Conservation (phyloP, 345 rosid genomes). For the Gossypium australe region DNA sequence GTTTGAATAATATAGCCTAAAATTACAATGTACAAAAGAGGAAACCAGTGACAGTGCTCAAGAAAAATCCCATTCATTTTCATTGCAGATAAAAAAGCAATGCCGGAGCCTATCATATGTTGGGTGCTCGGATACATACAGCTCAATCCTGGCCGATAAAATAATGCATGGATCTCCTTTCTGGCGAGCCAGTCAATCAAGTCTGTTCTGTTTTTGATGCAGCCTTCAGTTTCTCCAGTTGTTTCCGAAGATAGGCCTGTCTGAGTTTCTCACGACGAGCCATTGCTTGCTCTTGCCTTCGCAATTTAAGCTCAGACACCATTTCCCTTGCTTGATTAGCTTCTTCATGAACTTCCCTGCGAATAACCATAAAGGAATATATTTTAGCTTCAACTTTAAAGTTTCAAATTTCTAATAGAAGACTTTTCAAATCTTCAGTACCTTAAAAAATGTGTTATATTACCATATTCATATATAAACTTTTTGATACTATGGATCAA, state of each 20-base stretch:
- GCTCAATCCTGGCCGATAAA: not conserved
- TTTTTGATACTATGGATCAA: no score
- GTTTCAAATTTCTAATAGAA: not conserved
- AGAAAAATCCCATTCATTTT: no score
- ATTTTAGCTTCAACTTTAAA: not conserved
- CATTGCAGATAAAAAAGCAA: not conserved
- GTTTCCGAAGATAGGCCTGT: constrained; percentile 80
- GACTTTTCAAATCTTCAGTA: not conserved
- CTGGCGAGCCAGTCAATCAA: not conserved
- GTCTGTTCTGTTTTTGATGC: constrained; percentile 22
- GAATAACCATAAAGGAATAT: not conserved
- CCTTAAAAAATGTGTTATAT: not conserved
- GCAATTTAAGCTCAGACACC: constrained; percentile 58
- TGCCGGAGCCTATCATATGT: not conserved
- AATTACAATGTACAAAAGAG: no score
- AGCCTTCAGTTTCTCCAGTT: constrained; percentile 79
- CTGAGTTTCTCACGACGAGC: constrained; percentile 75
- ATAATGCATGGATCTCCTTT: not conserved
- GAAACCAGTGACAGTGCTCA: no score
- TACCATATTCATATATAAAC: not conserved
- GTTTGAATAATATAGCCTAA: no score
- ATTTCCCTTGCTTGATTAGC: constrained; percentile 80
- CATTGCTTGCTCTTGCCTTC: constrained; percentile 69
- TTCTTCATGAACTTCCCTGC: constrained; percentile 92
- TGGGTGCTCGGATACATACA: not conserved